Base-by-base conservation (phyloP, 139 green algal genomes). In the Choricystis sp. region DNA sequence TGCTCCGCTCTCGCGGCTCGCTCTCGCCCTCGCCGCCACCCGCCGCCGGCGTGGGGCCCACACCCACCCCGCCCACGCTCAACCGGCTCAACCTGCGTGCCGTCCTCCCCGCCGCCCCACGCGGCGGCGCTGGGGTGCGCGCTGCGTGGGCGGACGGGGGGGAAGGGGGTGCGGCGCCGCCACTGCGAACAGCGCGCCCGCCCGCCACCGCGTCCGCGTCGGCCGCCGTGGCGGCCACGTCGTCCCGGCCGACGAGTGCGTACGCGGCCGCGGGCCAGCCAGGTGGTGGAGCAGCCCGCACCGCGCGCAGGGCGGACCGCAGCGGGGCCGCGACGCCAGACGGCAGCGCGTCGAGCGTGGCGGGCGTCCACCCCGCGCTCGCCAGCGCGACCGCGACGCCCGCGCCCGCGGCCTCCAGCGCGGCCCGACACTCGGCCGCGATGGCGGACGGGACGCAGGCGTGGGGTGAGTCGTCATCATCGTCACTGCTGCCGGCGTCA, bases 231-330 rank as follows among this genome's bases (percentile, higher is more conserved):
- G 83, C 79, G 3, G 84, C 87, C 2, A 96, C 74, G 64, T 96
- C 88, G 26, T 89, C 77, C 1, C 88, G 66, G 0, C 83, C 85
- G 14, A 94, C 73, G 49, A 96, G 76, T 3, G 74, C 65, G 61
- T 94, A 96, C 0, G 79, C 87, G 29, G 72, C 73, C 1, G 74
- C 23, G 2, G 85, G 81, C 85, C 87, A 94, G 23, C 72, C 81
- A 16, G 40, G 40, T 16, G 40, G 40, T 16, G 40, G 40, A 9
- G 40, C 40, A 9, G 40, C 40, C 9, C 9, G 9, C 9, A 16
- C 40, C 40, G 40, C 40, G 40, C 40, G 40, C 9, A 52, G 40
- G 40, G 40, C 40, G 9, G 40, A 9, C 9, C 40, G 40, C 40
- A 52, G 40, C 40, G 40, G 40, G 9, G 40, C 9, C 40, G 40